These are phyloP conservation scores for Trypanosoma scelopori DNA, from an alignment of 208 protist genomes.

Conservation along the genomic window DNA sequence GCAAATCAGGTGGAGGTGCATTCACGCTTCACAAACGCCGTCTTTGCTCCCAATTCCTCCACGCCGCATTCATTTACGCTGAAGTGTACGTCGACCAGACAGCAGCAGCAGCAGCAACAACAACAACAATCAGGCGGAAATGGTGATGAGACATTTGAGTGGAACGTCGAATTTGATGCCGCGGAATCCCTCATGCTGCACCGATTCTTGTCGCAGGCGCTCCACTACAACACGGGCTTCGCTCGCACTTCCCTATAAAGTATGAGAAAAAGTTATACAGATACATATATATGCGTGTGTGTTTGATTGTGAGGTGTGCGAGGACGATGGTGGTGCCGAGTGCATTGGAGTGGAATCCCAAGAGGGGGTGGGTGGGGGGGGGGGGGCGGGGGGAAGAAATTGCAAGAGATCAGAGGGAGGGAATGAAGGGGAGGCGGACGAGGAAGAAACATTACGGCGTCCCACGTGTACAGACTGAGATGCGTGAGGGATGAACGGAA, in stretches of 20 bases:
- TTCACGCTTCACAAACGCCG: constrained; percentile 80
- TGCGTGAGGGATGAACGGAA: neutral
- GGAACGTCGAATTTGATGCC: constrained; percentile 62
- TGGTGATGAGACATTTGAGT: constrained; percentile 66
- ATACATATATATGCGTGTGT: neutral
- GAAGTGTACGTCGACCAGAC: constrained; percentile 54
- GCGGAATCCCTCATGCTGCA: constrained; percentile 87
- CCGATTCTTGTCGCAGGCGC: constrained; percentile 78
- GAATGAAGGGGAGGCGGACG: neutral
- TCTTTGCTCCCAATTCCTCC: constrained; percentile 49
- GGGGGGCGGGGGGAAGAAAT: too few relatives aligned
- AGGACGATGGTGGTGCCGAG: neutral
- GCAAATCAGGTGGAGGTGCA: constrained; percentile 67
- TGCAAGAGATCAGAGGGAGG: constrained; percentile 9
- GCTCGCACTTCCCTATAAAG: constrained; percentile 27
- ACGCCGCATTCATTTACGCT: constrained; percentile 59
- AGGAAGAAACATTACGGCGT: neutral
- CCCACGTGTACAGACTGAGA: too few relatives aligned
- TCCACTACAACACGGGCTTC: constrained; percentile 85
- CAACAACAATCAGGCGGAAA: constrained; percentile 38
- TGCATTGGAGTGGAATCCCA: too few relatives aligned
- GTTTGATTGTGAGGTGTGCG: neutral
- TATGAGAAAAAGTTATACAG: neutral
- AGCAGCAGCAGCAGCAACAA: constrained; percentile 52
- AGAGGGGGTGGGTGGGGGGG: too few relatives aligned